Evolutionary conservation across 441 rosid species (phyloP).

Genomic region (Populus hybrid): DNA sequence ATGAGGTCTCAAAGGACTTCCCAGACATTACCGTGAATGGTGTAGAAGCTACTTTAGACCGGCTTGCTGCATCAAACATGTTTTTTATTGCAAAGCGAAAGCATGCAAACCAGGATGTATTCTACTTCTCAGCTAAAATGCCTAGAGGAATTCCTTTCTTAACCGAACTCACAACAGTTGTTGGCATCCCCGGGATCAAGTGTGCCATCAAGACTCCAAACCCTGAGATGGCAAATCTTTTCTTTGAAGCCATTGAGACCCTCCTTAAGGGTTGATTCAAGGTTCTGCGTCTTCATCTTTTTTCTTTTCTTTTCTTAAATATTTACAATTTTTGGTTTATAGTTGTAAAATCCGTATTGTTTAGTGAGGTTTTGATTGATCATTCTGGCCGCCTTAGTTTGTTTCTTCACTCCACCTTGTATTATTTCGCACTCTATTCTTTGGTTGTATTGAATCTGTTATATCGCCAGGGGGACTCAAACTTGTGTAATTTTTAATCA

Average conservation of each 20-base stretch:
- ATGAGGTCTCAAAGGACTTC: conserved; percentile 82
- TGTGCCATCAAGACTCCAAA: conserved; percentile 88
- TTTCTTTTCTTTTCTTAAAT: background rate
- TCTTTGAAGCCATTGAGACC: conserved; percentile 82
- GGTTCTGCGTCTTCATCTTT: conserved; percentile 3
- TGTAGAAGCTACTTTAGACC: conserved; percentile 62
- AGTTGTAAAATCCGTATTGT: conserved; percentile 34
- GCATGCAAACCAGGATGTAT: conserved; percentile 84
- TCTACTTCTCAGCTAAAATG: conserved; percentile 78
- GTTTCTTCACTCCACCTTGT: background rate
- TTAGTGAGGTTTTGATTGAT: conserved; percentile 25
- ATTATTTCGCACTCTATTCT: conserved; percentile 9
- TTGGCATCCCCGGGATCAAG: conserved; percentile 75
- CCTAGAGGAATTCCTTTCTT: conserved; percentile 77
- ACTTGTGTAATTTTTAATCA: background rate
- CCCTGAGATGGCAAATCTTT: conserved; percentile 77
- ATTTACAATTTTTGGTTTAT: conserved; percentile 15
- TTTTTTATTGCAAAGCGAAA: conserved; percentile 91
- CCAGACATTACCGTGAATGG: conserved; percentile 54
- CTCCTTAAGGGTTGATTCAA: conserved; percentile 54
- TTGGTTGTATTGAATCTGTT: background rate
- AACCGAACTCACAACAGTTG: conserved; percentile 69
- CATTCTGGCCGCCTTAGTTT: conserved; percentile 1
- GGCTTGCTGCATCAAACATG: conserved; percentile 65
- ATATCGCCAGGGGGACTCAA: background rate